Conservation (phyloP, 2,329 filamentous ascomycete species). For the Nemania sp. region DNA sequence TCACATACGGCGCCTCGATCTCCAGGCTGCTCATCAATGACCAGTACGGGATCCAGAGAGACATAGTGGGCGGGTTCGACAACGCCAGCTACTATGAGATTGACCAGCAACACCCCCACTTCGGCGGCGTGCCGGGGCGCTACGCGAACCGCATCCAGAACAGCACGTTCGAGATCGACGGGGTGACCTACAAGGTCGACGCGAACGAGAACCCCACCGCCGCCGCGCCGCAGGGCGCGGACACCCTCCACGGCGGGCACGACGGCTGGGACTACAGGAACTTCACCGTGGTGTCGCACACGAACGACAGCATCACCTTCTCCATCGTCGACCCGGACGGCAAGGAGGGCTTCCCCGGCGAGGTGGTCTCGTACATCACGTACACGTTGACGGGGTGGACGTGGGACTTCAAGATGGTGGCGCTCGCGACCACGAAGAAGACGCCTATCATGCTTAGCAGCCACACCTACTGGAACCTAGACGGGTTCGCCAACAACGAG, state of each 20-base stretch:
- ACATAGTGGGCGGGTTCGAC: conserved; percentile 80
- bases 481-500: conserved; percentile 80
- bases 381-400: conserved; percentile 75
- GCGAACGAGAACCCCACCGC: conserved; percentile 72
- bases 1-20: conserved; percentile 80
- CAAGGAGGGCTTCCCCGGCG: conserved; percentile 81
- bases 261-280: conserved; percentile 83
- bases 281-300: conserved; percentile 79
- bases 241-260: conserved; percentile 77
- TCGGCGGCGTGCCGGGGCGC: conserved; percentile 78
- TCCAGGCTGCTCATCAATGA: conserved; percentile 78
- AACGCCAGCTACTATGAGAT: conserved; percentile 77
- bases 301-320: conserved; percentile 77
- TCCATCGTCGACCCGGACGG: conserved; percentile 78
- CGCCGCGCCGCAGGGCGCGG: conserved; percentile 63
- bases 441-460: conserved; percentile 85
- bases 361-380: conserved; percentile 79
- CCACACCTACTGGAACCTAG: conserved; percentile 85
- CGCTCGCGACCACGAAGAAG: conserved; percentile 76
- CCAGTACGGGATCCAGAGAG: conserved; percentile 74
- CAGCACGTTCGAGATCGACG: conserved; percentile 77
- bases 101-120: conserved; percentile 75
- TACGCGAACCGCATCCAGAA: conserved; percentile 88
- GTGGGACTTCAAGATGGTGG: conserved; percentile 81
- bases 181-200: conserved; percentile 66